phyloP scores from a whole-genome alignment of 768 basidiomycete genomes.

The Phylloporus sp. region DNA sequence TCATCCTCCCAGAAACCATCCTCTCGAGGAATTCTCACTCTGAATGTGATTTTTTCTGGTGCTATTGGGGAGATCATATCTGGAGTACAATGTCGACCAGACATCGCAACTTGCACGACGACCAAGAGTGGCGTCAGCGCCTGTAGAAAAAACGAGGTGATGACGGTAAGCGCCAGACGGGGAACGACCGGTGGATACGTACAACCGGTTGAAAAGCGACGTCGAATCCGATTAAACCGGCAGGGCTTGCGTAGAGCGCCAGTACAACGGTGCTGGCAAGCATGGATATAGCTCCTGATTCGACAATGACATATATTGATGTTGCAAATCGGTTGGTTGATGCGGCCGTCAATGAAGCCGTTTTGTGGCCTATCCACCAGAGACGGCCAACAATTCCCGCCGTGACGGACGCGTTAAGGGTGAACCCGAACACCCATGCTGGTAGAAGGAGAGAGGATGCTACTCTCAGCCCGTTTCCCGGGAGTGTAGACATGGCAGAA shows the following conservation, averaged over 20 bases:
- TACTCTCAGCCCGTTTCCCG: not conserved
- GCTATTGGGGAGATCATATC: not conserved
- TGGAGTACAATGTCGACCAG: not conserved
- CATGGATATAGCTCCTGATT: not conserved
- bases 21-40: not conserved
- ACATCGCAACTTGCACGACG: not conserved
- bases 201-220: not conserved
- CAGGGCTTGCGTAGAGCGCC: not conserved
- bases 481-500: no score
- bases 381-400: not conserved
- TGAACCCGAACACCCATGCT: not conserved
- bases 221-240: not conserved
- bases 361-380: not conserved
- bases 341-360: not conserved
- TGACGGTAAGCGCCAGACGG: not conserved
- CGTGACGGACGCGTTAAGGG: not conserved
- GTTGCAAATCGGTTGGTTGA: not conserved
- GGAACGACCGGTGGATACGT: not conserved
- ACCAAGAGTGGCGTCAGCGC: not conserved
- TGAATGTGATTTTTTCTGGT: not conserved
- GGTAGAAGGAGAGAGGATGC: not conserved
- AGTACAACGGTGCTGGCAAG: not conserved
- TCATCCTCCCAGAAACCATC: no score
- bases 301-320: not conserved
- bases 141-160: not conserved